Base-by-base conservation (phyloP, 2,329 filamentous ascomycete genomes). In the Cercospora sp. region DNA sequence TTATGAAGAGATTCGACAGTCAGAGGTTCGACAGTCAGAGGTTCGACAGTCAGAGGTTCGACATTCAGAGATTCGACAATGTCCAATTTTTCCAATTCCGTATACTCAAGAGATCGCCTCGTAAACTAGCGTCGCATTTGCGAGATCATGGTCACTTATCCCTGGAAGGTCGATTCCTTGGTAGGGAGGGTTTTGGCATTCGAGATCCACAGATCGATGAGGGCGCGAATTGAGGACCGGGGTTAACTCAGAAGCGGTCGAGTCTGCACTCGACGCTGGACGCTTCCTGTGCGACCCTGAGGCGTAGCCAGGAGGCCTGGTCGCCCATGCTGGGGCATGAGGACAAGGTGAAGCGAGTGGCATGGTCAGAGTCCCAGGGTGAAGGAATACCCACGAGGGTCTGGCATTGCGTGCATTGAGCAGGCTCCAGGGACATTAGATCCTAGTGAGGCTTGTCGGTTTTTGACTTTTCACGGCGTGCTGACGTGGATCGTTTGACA, bases 391-490 rank as follows among this genome's bases (percentile, higher is more conserved):
- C 28, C 55, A n/a, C 62, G 30, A 58, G 62, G 51, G 32, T 57
- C 21, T 37, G 24, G 30, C 34, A 65, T 58, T 65, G 32, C 62
- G 62, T 65, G 62, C 51, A 55, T 30, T 28, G 62, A 57, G 30
- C 51, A 65, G 62, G 62, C 13, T 40, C 34, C 32, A 49, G 62
- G 62, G 24, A 28, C 12, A 10, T 28, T 21, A 34, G 32, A 45
- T 58, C 62, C 49, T 65, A 30, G 62, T 37, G 30, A 58, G 62
- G 62, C 49, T 40, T 58, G 62, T 58, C 62, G 53, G 51, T 45
- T 59, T 65, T 65, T 45, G 53, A 65, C 32, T 65, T 65, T 58
- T 24, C 62, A 49, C 24, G 62, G 62, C n/a, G 49, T 37, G n/a
- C n/a, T 51, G 24, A 32, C 30, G 32, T 24, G 32, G 26, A 13